Base-by-base conservation (phyloP, 768 basidiomycete species). In the Solioccasus polychromus region DNA sequence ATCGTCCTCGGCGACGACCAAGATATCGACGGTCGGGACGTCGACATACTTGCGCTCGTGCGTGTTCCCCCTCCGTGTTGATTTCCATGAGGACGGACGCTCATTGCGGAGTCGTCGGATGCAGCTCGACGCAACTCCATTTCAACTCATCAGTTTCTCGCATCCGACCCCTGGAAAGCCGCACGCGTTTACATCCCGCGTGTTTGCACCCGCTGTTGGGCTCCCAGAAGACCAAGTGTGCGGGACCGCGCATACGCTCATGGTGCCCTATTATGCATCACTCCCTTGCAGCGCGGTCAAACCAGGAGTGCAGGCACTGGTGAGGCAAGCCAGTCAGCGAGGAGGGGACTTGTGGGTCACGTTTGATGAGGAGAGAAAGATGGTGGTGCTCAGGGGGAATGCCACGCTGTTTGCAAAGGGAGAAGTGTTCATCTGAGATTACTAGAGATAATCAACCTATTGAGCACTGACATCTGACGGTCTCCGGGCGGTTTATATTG, bases 241-340 rank as follows among this genome's bases (percentile, higher is more conserved):
- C 47, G 79, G 79, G 12, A 74, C 74, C 29, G 76, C 78, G 0
- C 79, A 81, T 51, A 71, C 71, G 36, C 43, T 79, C 30, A 45
- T 77, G 28, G 66, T 55, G 2, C 78, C 78, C 3, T 79, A 80
- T 48, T 81, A 78, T 74, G 65, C 63, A 18, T 49, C 43, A 8
- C 26, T 31, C n/a, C 23, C 42, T 3, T 20, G 36, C 17, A 39
- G 36, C 24, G 18, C 25, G 20, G 3, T 49, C 6, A 59, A 72
- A 18, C 39, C 52, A 5, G 53, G 62, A 5, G 65, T 67, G 26
- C 64, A 70, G 44, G 65, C 75, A 23, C 52, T 54, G n/a, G 75
- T 76, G 5, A 75, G 60, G 47, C 76, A 79, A 54, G 78, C 80
- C 18, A 80, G 80, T 56, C 51, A 56, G 3, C 62, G 80, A 34